Base-by-base conservation (phyloP, 2,329 filamentous ascomycete species). In the Aureobasidium sp. region DNA sequence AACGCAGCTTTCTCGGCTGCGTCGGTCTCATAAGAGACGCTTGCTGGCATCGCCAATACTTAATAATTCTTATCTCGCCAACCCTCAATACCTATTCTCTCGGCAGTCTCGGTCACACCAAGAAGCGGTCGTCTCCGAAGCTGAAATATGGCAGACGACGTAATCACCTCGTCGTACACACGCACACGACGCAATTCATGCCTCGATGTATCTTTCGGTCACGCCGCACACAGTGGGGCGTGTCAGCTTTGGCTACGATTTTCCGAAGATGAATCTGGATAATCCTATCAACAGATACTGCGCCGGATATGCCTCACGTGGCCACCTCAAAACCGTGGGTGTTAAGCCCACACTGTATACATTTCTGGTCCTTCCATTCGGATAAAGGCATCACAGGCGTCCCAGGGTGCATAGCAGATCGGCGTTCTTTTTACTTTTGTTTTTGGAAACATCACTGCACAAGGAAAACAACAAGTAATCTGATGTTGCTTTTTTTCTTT, bases 1-100 rank as follows among this genome's bases (percentile, higher is more conserved):
- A 63, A 59, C 44, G 67, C 68, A 49, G 67, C 65, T 58, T 68
- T 69, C 62, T 70, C 71, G 25, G 45, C 67, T 25, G 65, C 69
- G 11, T 68, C 65, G 47, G 67, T 69, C 31, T 57, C 62, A 29
- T 56, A 58, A 31, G 22, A 34, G 11, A 44, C 20, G 15, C 9
- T 22, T 45, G 34, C 25, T 41, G 36, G 31, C 25, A 34, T 29
- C n/a, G 29, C 22, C 60, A 49, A 42, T 62, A 27, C 22, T 17
- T 29, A 42, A 53, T 5, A 62, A 12, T 45, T 39, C 47, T 6
- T 37, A 47, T 41, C 27, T 22, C 20, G 36, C 60, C 41, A 22
- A 27, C 41, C 41, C 41, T 53, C 20, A 22, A n/a, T 31, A 39
- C 9, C 45, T 14, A 61, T 36, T 47, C 44, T 44, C 29, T 25